Percentiles rank a stretch among this genome's conserved stretches.
phyloP scores from a whole-genome alignment of 1,284 basidiomycete genomes.

The Trametes versicolor region DNA sequence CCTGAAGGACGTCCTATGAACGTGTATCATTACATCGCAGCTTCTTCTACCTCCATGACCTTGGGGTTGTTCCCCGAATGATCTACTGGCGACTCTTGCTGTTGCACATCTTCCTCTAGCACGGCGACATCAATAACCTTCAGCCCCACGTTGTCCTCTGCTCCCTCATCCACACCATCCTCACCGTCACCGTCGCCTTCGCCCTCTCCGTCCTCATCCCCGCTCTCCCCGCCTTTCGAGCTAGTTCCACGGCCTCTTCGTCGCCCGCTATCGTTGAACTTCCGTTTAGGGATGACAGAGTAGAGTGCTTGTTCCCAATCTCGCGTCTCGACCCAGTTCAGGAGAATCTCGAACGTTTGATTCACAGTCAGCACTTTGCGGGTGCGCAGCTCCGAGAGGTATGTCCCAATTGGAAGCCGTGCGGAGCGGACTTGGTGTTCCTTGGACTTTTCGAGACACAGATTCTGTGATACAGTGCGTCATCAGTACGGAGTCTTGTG shows the following conservation, averaged over 20 bases:
- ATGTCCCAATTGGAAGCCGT: conserved; percentile 92
- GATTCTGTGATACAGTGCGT: conserved; percentile 61
- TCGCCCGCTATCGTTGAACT: conserved; percentile 65
- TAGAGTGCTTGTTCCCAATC: conserved; percentile 89
- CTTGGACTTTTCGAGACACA: conserved; percentile 91
- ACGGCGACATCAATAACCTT: conserved; percentile 33
- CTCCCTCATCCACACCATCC: background rate
- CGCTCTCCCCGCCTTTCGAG: conserved; percentile 38
- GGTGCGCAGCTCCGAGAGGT: conserved; percentile 83
- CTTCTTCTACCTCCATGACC: conserved; percentile 8
- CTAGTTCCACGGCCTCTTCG: conserved; percentile 32
- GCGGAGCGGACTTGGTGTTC: conserved; percentile 83
- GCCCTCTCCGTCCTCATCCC: conserved; percentile 27
- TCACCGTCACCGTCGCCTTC: conserved; percentile 25
- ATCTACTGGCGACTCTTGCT: background rate
- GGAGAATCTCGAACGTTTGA: conserved; percentile 93
- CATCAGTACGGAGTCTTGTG: conserved; percentile 4
- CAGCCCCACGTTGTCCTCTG: background rate
- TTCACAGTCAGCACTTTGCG: conserved; percentile 98
- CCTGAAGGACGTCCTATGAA: conserved; percentile 78
- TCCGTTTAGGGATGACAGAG: conserved; percentile 89
- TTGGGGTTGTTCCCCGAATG: background rate
- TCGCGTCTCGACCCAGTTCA: conserved; percentile 86
- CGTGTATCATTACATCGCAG: conserved; percentile 9
- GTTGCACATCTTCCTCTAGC: conserved; percentile 31